These are phyloP conservation scores for Xylaria polymorpha DNA, from an alignment of 2,329 filamentous ascomycete genomes.

Conservation along the genomic window DNA sequence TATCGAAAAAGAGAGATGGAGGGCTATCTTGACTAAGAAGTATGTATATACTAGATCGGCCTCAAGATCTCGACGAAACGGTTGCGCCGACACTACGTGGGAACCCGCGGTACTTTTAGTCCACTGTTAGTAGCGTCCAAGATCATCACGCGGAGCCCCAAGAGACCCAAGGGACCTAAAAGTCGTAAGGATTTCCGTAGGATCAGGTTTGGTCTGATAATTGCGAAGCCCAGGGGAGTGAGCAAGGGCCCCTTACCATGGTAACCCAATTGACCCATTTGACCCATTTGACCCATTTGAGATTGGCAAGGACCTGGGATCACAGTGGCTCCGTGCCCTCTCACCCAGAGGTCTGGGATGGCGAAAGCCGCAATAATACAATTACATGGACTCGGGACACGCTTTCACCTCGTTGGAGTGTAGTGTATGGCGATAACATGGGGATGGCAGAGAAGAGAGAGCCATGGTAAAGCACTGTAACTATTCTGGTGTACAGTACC, in stretches of 20 bases:
- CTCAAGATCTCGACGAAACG: constrained; percentile 24
- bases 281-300: constrained; percentile 8
- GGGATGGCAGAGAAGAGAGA: constrained; percentile 6
- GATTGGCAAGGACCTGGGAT: constrained; percentile 23
- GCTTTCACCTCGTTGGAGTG: constrained; percentile 16
- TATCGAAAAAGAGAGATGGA: constrained; percentile 19
- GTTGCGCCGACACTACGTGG: constrained; percentile 8
- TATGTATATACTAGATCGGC: no score
- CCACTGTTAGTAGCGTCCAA: constrained; percentile 3
- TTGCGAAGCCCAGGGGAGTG: constrained; percentile 27
- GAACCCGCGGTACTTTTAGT: constrained; percentile 22
- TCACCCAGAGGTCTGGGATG: constrained; percentile 15
- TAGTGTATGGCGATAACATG: constrained; percentile 9
- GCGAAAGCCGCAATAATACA: constrained; percentile 23
- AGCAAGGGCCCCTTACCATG: constrained; percentile 29
- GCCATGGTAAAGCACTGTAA: constrained; percentile 10
- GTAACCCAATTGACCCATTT: not conserved
- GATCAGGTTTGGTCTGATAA: constrained; percentile 31
- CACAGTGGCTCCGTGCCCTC: constrained; percentile 5
- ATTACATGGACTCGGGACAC: constrained; percentile 23
- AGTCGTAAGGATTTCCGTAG: constrained; percentile 33
- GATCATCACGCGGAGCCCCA: constrained; percentile 28
- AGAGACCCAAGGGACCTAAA: constrained; percentile 14
- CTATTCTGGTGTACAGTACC: not conserved
- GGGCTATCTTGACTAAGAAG: constrained; percentile 20